Evolutionary conservation across 2,329 filamentous ascomycete genomes (phyloP), one percentile per base, ranked within the genome.

Genomic region (Cladophialophora immunda): DNA sequence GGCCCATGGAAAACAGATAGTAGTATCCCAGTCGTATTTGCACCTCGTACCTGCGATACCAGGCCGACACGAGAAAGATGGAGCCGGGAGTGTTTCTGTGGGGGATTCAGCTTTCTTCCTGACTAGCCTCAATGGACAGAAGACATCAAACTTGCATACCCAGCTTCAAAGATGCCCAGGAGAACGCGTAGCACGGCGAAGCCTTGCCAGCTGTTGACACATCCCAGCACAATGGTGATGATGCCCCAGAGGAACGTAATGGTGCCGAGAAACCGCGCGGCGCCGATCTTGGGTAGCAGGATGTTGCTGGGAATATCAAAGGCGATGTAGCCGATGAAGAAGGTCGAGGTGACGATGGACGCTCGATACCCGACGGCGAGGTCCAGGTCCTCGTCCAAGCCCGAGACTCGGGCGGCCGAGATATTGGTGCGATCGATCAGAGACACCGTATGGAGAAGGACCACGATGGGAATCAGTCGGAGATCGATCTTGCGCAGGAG

Each of bases 101-200:
- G 25, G 13, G 19, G n/a, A n/a, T 36, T 53, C 60, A 55, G 57
- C 15, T 25, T 41, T n/a, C 17, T 60, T 47, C 6, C 13, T 25
- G 9, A 60, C 19, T 4, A n/a, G 6, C 19, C 45, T 30, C 27
- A 2, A n/a, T n/a, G n/a, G n/a, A n/a, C n/a, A n/a, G n/a, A n/a
- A n/a, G n/a, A n/a, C n/a, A n/a, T n/a, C n/a, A 15, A 30, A 47
- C 29, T 47, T 27, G 34, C 45, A 19, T 60, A 55, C 29, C 64
- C 56, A 52, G 76, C 86, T 75, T 92, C 89, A 32, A 91, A 82
- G 3, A 89, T 68, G 59, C 90, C 90, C 13, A 91, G 81, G 1
- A 92, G 55, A 25, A 64, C 62, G 64, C 73, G 56, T n/a, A 75
- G 60, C 22, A 62, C 69, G 41, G 68, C 69, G 61, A 74, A 67